phyloP scores from a whole-genome alignment of 208 protist genomes.

The Leptomonas pyrrhocoris region DNA sequence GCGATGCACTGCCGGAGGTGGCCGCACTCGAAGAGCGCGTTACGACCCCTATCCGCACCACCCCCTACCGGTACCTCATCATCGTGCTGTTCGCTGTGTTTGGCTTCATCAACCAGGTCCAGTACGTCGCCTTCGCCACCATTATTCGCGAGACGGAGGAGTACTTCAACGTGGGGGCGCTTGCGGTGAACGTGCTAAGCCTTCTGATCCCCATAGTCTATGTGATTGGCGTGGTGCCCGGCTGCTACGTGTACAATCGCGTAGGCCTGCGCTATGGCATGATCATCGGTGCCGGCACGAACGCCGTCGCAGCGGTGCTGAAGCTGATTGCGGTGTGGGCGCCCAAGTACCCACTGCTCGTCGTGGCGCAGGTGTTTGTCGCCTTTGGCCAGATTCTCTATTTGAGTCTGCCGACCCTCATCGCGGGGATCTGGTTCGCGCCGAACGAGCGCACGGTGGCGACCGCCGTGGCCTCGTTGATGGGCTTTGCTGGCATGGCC shows the following conservation, averaged over 20 bases:
- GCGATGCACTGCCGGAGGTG: not conserved
- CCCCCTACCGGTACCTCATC: constrained; percentile 40
- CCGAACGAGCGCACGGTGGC: constrained; percentile 48
- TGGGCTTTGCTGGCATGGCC: constrained; percentile 61
- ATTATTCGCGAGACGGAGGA: constrained; percentile 44
- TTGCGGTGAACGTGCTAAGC: constrained; percentile 50
- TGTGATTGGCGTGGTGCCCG: constrained; percentile 40
- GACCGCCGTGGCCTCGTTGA: constrained; percentile 46
- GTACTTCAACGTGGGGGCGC: constrained; percentile 35
- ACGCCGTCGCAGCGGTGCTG: constrained; percentile 32
- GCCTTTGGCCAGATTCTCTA: constrained; percentile 46
- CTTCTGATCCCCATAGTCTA: constrained; percentile 49
- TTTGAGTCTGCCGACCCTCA: constrained; percentile 40
- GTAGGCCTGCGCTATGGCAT: constrained; percentile 55
- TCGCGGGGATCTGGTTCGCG: constrained; percentile 64
- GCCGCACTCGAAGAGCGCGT: not conserved
- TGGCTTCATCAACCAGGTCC: constrained; percentile 54
- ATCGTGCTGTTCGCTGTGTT: constrained; percentile 37
- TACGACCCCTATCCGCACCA: constrained; percentile 35
- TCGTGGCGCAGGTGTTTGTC: constrained; percentile 46
- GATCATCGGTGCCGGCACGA: constrained; percentile 32
- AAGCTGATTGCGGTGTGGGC: constrained; percentile 50
- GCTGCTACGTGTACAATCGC: constrained; percentile 45
- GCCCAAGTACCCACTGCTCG: constrained; percentile 39
- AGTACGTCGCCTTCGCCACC: constrained; percentile 50